Percentiles rank a stretch among this genome's conserved stretches.
phyloP scores from a whole-genome alignment of 768 basidiomycete species.

The Hebeloma cylindrosporum region DNA sequence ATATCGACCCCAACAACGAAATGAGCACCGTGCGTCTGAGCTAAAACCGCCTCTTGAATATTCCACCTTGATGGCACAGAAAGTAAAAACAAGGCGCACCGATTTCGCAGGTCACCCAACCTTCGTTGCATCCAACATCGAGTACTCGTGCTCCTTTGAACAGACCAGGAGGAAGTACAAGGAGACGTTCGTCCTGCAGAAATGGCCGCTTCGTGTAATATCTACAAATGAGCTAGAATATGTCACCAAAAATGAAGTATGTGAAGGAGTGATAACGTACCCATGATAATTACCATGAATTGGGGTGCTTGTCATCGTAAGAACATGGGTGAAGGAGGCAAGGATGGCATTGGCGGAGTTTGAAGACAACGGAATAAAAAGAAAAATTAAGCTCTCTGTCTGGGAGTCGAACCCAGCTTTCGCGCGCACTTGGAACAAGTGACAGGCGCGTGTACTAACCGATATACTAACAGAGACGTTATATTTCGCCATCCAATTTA shows the following conservation, averaged over 20 bases:
- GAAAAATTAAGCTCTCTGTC: too few relatives aligned
- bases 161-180: slow-evolving; percentile 52
- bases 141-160: slow-evolving; percentile 62
- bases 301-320: slow-evolving; percentile 16
- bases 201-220: slow-evolving; percentile 78
- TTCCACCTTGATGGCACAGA: background rate
- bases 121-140: slow-evolving; percentile 88
- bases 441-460: too few relatives aligned
- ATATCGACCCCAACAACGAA: slow-evolving; percentile 85
- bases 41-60: slow-evolving; percentile 34
- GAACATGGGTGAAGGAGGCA: slow-evolving; percentile 1
- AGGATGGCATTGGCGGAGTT: too few relatives aligned
- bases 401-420: too few relatives aligned
- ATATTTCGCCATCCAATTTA: too few relatives aligned
- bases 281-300: slow-evolving; percentile 76
- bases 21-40: slow-evolving; percentile 61
- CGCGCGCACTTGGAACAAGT: too few relatives aligned
- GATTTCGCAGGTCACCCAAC: slow-evolving; percentile 84
- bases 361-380: too few relatives aligned
- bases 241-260: background rate
- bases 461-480: too few relatives aligned
- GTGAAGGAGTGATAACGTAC: slow-evolving; percentile 33
- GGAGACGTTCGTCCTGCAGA: slow-evolving; percentile 62
- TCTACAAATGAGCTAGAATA: slow-evolving; percentile 32
- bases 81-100: slow-evolving; percentile 48